Conservation (phyloP, 352 stramenopile species). For the Poterioochromonas sp. region DNA sequence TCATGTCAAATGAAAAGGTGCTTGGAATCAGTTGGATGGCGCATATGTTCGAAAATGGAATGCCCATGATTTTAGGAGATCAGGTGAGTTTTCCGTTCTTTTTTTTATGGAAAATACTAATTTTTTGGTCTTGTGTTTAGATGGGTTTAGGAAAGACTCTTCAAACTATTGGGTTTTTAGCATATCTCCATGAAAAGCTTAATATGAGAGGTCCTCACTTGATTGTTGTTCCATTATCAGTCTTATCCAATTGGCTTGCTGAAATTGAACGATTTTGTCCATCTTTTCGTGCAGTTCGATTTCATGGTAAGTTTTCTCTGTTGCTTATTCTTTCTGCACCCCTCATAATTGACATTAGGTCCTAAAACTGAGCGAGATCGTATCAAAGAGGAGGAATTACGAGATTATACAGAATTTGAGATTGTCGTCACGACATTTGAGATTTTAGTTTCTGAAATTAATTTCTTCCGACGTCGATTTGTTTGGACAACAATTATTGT, state of each 20-base stretch:
- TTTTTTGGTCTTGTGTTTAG: neutral
- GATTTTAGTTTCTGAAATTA: constrained; percentile 63
- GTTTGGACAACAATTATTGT: constrained; percentile 83
- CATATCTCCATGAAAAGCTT: constrained; percentile 48
- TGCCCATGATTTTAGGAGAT: constrained; percentile 22
- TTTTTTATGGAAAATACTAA: neutral
- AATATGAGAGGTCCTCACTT: constrained; percentile 88
- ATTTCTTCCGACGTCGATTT: constrained; percentile 61
- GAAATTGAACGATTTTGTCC: constrained; percentile 93
- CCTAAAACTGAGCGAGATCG: constrained; percentile 43
- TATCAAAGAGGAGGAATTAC: constrained; percentile 46
- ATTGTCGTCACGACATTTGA: constrained; percentile 95
- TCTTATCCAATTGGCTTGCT: constrained; percentile 96
- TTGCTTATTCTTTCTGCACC: constrained; percentile 38
- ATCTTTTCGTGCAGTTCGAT: constrained; percentile 79
- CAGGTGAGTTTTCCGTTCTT: neutral
- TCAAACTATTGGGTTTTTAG: constrained; percentile 55
- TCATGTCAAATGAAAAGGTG: neutral
- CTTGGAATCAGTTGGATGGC: constrained; percentile 29
- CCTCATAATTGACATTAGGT: neutral
- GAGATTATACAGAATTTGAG: constrained; percentile 73
- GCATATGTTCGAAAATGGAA: constrained; percentile 16
- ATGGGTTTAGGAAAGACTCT: constrained; percentile 68
- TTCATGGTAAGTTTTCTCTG: constrained; percentile 67
- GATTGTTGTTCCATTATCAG: constrained; percentile 96